These are phyloP conservation scores for Circinella minor DNA, from an alignment of 371 early-diverging fungal genomes.

Conservation along the genomic window DNA sequence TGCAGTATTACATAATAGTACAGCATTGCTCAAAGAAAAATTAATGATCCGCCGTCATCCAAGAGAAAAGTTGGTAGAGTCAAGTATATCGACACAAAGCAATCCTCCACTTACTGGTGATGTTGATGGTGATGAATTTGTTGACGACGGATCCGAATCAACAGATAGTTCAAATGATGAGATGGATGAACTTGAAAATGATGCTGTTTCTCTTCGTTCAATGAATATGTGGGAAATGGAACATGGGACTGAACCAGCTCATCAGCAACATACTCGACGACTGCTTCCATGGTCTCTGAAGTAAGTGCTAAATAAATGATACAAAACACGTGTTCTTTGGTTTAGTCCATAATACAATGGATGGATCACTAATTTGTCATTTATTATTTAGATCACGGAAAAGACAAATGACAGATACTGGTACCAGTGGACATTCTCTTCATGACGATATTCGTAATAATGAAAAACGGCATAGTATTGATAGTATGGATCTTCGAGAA, in stretches of 20 bases:
- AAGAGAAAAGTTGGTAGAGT: conserved; percentile 17
- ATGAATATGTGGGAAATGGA: conserved; percentile 13
- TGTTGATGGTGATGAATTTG: conserved; percentile 14
- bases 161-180: conserved; percentile 25
- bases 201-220: conserved; percentile 26
- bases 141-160: conserved; percentile 18
- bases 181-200: conserved; percentile 22
- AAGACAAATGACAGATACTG: conserved; percentile 7
- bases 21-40: conserved; percentile 51
- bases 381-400: conserved; percentile 20
- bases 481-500: conserved; percentile 12
- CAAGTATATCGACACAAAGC: conserved; percentile 20
- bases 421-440: neutral
- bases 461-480: conserved; percentile 20
- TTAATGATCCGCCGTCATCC: conserved; percentile 45
- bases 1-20: conserved; percentile 48
- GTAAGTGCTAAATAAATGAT: neutral
- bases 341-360: too few relatives aligned
- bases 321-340: too few relatives aligned
- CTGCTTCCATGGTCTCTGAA: conserved; percentile 21
- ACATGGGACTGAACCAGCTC: neutral
- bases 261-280: conserved; percentile 17
- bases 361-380: neutral
- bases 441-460: neutral
- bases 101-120: neutral